phyloP scores from a whole-genome alignment of 208 protist genomes.

The Trypanosoma platydactyli region DNA sequence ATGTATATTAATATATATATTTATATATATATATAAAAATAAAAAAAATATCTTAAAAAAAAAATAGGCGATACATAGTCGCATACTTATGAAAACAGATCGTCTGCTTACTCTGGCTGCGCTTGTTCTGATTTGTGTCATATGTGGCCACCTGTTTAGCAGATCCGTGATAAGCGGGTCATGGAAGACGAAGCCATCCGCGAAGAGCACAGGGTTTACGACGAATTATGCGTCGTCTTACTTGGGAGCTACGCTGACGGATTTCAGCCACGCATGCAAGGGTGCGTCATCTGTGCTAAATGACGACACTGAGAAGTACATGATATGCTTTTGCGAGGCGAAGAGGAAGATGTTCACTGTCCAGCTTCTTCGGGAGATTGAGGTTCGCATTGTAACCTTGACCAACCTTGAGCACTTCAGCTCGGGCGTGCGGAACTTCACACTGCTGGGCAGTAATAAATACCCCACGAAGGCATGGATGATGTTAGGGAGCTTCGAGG shows the following conservation, averaged over 20 bases:
- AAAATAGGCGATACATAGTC: neutral
- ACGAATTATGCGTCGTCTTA: constrained; percentile 49
- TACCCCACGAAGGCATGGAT: constrained; percentile 44
- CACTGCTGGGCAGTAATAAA: constrained; percentile 34
- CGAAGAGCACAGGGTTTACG: constrained; percentile 20
- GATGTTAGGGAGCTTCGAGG: constrained; percentile 37
- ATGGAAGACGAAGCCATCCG: constrained; percentile 6
- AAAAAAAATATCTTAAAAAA: constrained; percentile 1
- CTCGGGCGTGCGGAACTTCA: constrained; percentile 38
- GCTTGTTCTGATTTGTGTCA: constrained; percentile 7
- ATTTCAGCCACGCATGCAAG: constrained; percentile 28
- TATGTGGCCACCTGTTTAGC: constrained; percentile 4
- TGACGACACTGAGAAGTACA: constrained; percentile 42
- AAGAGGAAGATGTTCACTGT: constrained; percentile 36
- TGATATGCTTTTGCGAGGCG: constrained; percentile 36
- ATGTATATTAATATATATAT: constrained; percentile 9
- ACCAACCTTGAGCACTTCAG: constrained; percentile 42
- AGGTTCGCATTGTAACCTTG: constrained; percentile 32
- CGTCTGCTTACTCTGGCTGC: neutral
- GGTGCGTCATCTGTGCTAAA: constrained; percentile 32
- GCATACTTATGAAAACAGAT: constrained; percentile 15
- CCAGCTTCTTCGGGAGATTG: constrained; percentile 42
- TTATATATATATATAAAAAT: neutral
- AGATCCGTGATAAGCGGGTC: neutral
- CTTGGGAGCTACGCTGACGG: constrained; percentile 37